Evolutionary conservation across 805 yeast species (phyloP).

Genomic region (Candida awuae): DNA sequence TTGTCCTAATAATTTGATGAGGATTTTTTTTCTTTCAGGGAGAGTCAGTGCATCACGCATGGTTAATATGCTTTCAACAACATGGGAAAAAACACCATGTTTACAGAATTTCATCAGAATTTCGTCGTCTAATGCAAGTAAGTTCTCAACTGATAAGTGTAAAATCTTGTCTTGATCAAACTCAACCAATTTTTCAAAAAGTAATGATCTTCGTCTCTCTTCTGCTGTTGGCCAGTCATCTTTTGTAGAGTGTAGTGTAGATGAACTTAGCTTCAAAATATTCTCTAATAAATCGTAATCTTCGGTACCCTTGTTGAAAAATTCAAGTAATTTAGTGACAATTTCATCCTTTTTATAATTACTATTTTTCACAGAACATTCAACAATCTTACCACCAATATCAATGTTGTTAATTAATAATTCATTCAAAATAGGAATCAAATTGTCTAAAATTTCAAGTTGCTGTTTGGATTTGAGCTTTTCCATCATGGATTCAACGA

Average conservation of each 20-base stretch:
- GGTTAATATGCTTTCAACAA: constrained; percentile 58
- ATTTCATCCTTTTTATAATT: constrained; percentile 56
- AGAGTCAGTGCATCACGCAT: constrained; percentile 37
- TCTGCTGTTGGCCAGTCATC: constrained; percentile 92
- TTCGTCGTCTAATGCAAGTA: constrained; percentile 53
- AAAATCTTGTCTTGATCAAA: constrained; percentile 53
- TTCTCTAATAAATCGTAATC: constrained; percentile 54
- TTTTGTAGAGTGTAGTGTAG: constrained; percentile 73
- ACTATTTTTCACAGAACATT: constrained; percentile 51
- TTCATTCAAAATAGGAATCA: constrained; percentile 59
- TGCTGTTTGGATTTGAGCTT: constrained; percentile 58
- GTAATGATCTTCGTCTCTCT: constrained; percentile 71
- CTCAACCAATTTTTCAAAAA: constrained; percentile 63
- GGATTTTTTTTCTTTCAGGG: constrained; percentile 51
- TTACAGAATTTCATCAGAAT: constrained; percentile 64
- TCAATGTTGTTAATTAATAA: constrained; percentile 63
- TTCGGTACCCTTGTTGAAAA: constrained; percentile 31
- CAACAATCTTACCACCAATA: constrained; percentile 56
- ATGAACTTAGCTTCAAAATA: constrained; percentile 51
- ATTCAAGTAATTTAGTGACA: constrained; percentile 39
- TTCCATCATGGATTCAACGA: constrained; percentile 62
- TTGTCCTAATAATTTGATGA: constrained; percentile 51
- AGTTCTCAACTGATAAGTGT: constrained; percentile 48
- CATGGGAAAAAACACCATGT: constrained; percentile 89
- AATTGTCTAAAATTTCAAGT: constrained; percentile 49